Evolutionary conservation across 2,329 filamentous ascomycete genomes (phyloP).

Genomic region (Talaromyces atroroseus): DNA sequence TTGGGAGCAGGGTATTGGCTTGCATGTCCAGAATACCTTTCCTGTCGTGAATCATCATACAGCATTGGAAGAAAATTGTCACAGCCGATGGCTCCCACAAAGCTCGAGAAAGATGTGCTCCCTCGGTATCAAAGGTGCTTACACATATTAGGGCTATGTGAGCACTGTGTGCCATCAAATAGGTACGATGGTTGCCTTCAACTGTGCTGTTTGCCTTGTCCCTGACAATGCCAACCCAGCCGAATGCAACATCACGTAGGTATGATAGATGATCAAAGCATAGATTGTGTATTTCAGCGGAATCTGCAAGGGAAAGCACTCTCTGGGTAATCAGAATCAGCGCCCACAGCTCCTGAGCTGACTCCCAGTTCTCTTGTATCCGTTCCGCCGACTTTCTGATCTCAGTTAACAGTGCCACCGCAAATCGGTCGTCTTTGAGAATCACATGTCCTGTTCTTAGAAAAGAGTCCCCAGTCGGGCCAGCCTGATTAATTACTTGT

Average conservation of each 20-base stretch:
- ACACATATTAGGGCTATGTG: not conserved
- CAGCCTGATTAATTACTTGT: constrained; percentile 4
- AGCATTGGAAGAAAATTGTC: constrained; percentile 4
- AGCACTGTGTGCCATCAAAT: constrained; percentile 1
- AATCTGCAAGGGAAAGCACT: not conserved
- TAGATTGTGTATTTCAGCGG: not conserved
- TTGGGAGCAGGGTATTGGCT: not conserved
- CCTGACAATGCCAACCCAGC: not conserved
- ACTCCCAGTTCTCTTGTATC: constrained; percentile 4
- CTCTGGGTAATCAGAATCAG: not conserved
- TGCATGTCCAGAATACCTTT: not conserved
- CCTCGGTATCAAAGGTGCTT: not conserved
- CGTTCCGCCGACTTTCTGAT: constrained; percentile 2
- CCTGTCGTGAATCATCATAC: constrained; percentile 5
- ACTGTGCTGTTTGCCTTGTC: constrained; percentile 4
- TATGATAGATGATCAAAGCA: not conserved
- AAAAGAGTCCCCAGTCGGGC: not conserved
- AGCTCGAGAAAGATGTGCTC: not conserved
- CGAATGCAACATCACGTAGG: not conserved
- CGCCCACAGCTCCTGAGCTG: not conserved
- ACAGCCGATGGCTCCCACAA: not conserved
- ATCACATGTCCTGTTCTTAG: constrained; percentile 3
- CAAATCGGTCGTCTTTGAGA: constrained; percentile 4
- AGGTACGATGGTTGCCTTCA: not conserved
- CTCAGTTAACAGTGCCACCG: not conserved